These are phyloP conservation scores for Aschersonia sp. DNA, from an alignment of 2,329 filamentous ascomycete species.

Conservation along the genomic window DNA sequence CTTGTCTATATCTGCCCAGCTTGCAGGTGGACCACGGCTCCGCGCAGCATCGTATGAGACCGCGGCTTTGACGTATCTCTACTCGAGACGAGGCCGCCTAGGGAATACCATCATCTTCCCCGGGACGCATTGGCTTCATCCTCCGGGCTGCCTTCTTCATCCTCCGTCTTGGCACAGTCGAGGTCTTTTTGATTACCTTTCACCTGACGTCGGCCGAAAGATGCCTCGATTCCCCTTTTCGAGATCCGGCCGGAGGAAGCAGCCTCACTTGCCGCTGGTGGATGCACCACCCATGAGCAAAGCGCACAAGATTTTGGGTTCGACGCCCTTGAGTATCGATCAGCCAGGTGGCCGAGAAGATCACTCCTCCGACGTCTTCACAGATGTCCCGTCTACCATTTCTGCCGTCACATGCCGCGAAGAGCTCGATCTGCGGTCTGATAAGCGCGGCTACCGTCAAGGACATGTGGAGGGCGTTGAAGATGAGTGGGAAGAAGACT, in stretches of 20 bases:
- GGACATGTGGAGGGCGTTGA: slow-evolving; percentile 6
- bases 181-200: not conserved
- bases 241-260: slow-evolving; percentile 31
- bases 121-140: not conserved
- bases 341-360: slow-evolving; percentile 25
- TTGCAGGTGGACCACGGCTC: not conserved
- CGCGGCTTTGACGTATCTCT: not conserved
- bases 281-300: slow-evolving; percentile 29
- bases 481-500: slow-evolving; percentile 29
- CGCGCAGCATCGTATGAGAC: not conserved
- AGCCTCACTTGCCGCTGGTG: slow-evolving; percentile 13
- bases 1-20: not conserved
- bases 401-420: slow-evolving; percentile 15
- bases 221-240: slow-evolving; percentile 35
- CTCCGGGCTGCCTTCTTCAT: not conserved
- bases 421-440: slow-evolving; percentile 4
- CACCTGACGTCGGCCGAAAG: not conserved
- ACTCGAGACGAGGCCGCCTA: not conserved
- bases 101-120: not conserved
- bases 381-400: slow-evolving; percentile 27
- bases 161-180: not conserved
- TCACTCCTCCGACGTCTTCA: slow-evolving; percentile 27
- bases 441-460: slow-evolving; percentile 9
- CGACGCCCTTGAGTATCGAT: slow-evolving; percentile 28
- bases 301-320: slow-evolving; percentile 35